Evolutionary conservation across 805 yeast species (phyloP).

Genomic region (Wickerhamiella shivajii): DNA sequence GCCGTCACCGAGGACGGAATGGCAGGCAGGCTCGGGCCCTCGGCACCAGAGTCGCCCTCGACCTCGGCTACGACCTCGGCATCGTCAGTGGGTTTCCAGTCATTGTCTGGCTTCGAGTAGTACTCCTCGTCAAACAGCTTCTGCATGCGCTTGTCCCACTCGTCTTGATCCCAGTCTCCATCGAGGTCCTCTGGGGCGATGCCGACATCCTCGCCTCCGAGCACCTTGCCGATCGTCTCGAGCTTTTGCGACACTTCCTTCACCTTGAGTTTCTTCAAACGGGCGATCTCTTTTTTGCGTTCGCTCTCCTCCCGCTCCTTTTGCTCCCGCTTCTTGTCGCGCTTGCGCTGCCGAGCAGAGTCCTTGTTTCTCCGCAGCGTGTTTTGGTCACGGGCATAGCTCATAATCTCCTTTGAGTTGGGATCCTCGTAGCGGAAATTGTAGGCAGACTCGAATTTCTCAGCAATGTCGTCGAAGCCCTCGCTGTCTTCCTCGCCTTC

Average conservation of each 20-base stretch:
- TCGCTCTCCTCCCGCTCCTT: slow-evolving; percentile 37
- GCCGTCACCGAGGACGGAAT: slow-evolving; percentile 7
- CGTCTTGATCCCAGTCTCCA: slow-evolving; percentile 77
- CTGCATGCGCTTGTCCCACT: slow-evolving; percentile 80
- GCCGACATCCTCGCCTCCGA: slow-evolving; percentile 48
- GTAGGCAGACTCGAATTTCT: slow-evolving; percentile 79
- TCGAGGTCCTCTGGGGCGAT: slow-evolving; percentile 65
- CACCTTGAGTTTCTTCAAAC: slow-evolving; percentile 62
- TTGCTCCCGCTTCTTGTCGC: slow-evolving; percentile 52
- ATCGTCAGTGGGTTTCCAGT: slow-evolving; percentile 41
- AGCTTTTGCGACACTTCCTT: slow-evolving; percentile 64
- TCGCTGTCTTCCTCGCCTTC: slow-evolving; percentile 51
- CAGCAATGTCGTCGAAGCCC: slow-evolving; percentile 85
- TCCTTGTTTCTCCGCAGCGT: slow-evolving; percentile 72
- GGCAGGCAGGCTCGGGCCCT: slow-evolving; percentile 14
- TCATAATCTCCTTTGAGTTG: slow-evolving; percentile 73
- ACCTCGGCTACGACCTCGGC: slow-evolving; percentile 13
- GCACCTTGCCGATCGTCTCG: slow-evolving; percentile 46
- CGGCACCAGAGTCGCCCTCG: slow-evolving; percentile 19
- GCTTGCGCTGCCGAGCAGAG: slow-evolving; percentile 62
- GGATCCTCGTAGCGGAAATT: slow-evolving; percentile 93
- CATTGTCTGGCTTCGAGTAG: slow-evolving; percentile 39
- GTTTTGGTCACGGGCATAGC: slow-evolving; percentile 87
- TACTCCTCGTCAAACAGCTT: slow-evolving; percentile 76
- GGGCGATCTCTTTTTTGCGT: slow-evolving; percentile 45